phyloP scores from a whole-genome alignment of 148 eudicot species.

The Nyssa sinensis region DNA sequence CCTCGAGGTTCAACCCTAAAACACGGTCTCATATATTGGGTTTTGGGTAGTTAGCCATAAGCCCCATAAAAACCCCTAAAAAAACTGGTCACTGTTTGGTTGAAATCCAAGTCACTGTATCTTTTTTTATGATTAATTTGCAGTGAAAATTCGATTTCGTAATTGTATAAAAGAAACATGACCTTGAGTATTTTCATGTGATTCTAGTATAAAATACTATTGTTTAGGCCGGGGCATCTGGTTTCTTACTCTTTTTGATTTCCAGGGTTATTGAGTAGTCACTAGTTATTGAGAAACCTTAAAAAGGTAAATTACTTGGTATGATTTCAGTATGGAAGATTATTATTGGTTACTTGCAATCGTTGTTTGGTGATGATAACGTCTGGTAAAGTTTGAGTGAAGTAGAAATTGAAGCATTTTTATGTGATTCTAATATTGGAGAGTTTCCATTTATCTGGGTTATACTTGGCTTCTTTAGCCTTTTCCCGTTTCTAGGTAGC shows the following conservation, averaged over 20 bases:
- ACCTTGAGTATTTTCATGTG: no score
- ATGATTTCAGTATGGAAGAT: neutral
- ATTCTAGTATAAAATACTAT: no score
- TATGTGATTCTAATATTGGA: neutral
- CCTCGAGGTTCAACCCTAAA: conserved; percentile 56
- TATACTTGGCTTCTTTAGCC: no score
- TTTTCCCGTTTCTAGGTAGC: no score
- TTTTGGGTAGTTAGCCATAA: neutral
- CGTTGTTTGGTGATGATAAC: neutral
- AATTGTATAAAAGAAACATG: neutral
- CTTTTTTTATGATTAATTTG: neutral
- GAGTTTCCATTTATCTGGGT: no score
- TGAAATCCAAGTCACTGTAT: neutral
- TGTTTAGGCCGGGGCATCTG: no score
- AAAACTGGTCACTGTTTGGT: neutral
- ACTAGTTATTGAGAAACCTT: no score
- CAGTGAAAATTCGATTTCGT: neutral
- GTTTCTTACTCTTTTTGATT: no score
- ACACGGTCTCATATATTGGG: neutral
- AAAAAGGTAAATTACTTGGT: no score
- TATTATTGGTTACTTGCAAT: neutral
- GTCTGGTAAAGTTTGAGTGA: neutral
- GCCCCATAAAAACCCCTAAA: neutral
- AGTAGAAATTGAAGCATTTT: neutral
- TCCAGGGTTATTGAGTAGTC: no score